Conservation (phyloP, 106 monocot species). For the Triglochin maritima region DNA sequence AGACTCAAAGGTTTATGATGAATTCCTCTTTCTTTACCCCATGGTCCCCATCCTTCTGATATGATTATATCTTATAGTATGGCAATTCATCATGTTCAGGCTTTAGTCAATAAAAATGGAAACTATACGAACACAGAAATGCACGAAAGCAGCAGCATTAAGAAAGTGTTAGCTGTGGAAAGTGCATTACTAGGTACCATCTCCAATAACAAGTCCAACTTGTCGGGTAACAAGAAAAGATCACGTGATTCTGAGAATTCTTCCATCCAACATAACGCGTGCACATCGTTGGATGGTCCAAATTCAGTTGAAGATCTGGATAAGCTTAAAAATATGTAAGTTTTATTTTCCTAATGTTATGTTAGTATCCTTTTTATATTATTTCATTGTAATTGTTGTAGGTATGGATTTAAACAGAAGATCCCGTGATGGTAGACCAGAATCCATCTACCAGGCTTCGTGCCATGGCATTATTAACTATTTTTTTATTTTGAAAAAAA, state of each 20-base stretch:
- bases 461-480: no score
- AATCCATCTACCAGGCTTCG: no score
- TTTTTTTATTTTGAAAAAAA: no score
- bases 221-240: conserved; percentile 1
- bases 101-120: not conserved
- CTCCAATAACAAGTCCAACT: not conserved
- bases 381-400: no score
- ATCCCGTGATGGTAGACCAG: no score
- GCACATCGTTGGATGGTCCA: not conserved
- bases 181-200: not conserved
- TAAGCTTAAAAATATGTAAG: conserved; percentile 2
- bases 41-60: not conserved
- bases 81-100: not conserved
- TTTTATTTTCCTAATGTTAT: not conserved
- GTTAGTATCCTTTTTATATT: no score
- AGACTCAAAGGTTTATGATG: not conserved
- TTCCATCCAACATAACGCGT: not conserved
- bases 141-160: not conserved
- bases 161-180: not conserved
- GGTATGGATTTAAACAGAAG: no score
- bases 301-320: not conserved
- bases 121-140: not conserved
- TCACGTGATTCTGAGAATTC: not conserved
- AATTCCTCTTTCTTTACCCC: not conserved
- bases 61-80: not conserved